phyloP scores from a whole-genome alignment of 2,329 filamentous ascomycete genomes.

The Dactylellina cionopaga region DNA sequence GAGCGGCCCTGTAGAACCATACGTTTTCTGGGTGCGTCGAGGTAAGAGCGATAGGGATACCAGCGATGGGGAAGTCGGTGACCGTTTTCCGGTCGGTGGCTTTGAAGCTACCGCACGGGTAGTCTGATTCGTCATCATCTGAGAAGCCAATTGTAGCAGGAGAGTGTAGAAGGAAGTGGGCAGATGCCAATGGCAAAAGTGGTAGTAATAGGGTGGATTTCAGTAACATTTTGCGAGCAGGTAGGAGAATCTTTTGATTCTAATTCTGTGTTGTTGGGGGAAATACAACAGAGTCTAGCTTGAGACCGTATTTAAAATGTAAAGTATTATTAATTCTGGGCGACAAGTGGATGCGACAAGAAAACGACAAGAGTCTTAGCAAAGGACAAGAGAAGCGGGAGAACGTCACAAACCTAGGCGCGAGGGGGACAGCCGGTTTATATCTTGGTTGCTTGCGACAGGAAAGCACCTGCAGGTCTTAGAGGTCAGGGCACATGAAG shows the following conservation, averaged over 20 bases:
- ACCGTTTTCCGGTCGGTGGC: constrained; percentile 16
- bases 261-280: neutral
- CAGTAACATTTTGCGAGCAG: constrained; percentile 28
- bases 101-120: constrained; percentile 44
- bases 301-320: too few relatives aligned
- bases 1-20: constrained; percentile 37
- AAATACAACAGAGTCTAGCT: constrained; percentile 4
- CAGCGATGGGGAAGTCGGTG: constrained; percentile 31
- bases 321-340: too few relatives aligned
- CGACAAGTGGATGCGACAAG: constrained; percentile 7
- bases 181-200: constrained; percentile 11
- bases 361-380: constrained; percentile 12
- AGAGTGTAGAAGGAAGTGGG: constrained; percentile 40
- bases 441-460: constrained; percentile 12
- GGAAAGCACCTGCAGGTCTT: neutral
- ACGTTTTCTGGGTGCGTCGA: constrained; percentile 39
- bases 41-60: constrained; percentile 37
- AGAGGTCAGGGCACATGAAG: neutral
- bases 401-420: constrained; percentile 4
- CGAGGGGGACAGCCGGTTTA: constrained; percentile 3
- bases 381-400: neutral
- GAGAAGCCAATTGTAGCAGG: constrained; percentile 39
- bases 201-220: constrained; percentile 8
- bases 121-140: constrained; percentile 30
- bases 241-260: too few relatives aligned